Evolutionary conservation across 352 stramenopile genomes (phyloP), one percentile per base, ranked within the genome.

Genomic region (Thalassiosira hispida): DNA sequence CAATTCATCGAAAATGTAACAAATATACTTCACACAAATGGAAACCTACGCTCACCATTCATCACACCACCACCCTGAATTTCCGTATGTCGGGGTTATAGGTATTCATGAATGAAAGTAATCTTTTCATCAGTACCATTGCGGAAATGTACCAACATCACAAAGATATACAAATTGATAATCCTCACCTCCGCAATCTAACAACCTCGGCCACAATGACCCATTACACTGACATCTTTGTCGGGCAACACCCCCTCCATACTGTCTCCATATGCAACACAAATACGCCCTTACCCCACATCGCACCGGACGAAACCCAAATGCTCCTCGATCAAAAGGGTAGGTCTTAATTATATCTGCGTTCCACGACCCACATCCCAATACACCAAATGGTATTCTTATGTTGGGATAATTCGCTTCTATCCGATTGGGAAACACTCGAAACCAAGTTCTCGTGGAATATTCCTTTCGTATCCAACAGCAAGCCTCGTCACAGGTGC

Each of bases 191-290:
- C 74, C 69, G 57, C 79, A 86, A 67, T 83, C 79, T 38, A 78
- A 70, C 29, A 82, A 53, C n/a, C 79, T 61, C 40, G 73, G 74
- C 77, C 81, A 88, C 2, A 81, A 55, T n/a, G 67, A 65, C 27
- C 81, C 81, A 73, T 88, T 88, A 57, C 81, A 88, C 35, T 81
- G 77, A 71, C 81, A 88, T 18, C 81, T 14, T 42, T 88, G 81
- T 12, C 81, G 20, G 14, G 77, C 81, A 14, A 88, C 56, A 31
- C 59, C 60, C 11, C 66, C 81, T 8, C 81, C 81, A 71, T 72
- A 88, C 6, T 84, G 61, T 16, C 73, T 78, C 52, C 55, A 86
- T 8, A 68, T 64, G 46, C 69, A 68, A 62, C 60, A 83, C n/a
- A 85, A 18, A 44, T 77, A 77, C 2, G 70, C 22, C 0, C 55